Evolutionary conservation across 31 red algal genomes (phyloP), one percentile per base, ranked within the genome.

Genomic region (Bonnemaisonia californica): DNA sequence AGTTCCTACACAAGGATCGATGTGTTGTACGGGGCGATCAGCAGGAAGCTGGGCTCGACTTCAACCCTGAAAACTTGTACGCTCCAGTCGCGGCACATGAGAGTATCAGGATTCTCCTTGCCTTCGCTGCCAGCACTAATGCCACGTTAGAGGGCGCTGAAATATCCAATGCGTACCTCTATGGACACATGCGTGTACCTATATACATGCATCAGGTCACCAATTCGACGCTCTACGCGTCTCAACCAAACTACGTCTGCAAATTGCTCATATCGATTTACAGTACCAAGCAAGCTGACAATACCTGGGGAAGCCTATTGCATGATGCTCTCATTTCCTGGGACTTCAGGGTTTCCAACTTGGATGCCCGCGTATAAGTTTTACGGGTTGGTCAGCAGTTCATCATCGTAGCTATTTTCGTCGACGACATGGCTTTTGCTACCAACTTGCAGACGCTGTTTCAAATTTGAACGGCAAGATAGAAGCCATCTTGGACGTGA

Each of bases 161-260:
- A n/a, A n/a, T n/a, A n/a, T n/a, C n/a, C n/a, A n/a, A n/a, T 55
- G 51, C 51, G 51, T 83, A 83, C 40, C 3, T 71, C 1, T 70
- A 71, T 39, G 61, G 65, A 55, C 57, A 41, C 9, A 1, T 69
- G 2, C 29, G 71, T 21, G 3, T 67, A 33, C n/a, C 79, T 12
- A 78, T 60, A 33, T 27, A 41, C 21, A 78, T 78, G 56, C 22
- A 78, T 41, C 74, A 78, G 56, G 45, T 66, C 21, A 69, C 62
- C 1, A 27, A 83, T 36, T 71, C 51, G 0, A 42, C 65, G 32
- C 57, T 41, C 1, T 0, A 38, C 2, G 22, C n/a, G 5, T 38
- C 32, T 35, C 55, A 69, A 1, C 35, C 39, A 27, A 41, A 28
- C 31, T 23, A 81, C 13, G 62, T 81, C 1, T 81, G n/a, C 34